phyloP scores from a whole-genome alignment of 2,329 filamentous ascomycete species.

The Penicillium sp. region DNA sequence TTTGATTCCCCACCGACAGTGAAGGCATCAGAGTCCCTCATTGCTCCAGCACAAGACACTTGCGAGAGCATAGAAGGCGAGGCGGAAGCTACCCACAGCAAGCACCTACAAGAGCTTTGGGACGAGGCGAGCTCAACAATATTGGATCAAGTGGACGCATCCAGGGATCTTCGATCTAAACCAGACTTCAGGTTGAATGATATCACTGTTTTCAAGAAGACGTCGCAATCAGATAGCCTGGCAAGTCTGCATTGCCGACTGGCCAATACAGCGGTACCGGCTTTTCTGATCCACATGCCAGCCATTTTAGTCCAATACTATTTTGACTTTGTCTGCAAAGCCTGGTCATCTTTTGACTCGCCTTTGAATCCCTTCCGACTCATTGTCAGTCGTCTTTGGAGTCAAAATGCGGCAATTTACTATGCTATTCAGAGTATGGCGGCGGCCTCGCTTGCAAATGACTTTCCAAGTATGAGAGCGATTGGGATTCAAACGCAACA shows the following conservation, averaged over 20 bases:
- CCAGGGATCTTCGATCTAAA: slow-evolving; percentile 6
- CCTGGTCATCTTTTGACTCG: slow-evolving; percentile 26
- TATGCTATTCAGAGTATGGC: slow-evolving; percentile 29
- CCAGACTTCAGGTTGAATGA: not conserved
- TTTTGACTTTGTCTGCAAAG: slow-evolving; percentile 24
- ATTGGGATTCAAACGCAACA: slow-evolving; percentile 25
- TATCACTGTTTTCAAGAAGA: not conserved
- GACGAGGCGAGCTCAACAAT: slow-evolving; percentile 12
- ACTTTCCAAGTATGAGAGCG: slow-evolving; percentile 22
- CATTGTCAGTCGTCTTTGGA: slow-evolving; percentile 24
- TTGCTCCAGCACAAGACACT: not conserved
- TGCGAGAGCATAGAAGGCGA: not conserved
- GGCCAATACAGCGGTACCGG: slow-evolving; percentile 17
- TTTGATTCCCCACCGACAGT: not conserved
- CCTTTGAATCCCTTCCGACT: slow-evolving; percentile 23
- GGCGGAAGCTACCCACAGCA: not conserved
- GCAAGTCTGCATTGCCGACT: slow-evolving; percentile 20
- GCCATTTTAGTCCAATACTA: slow-evolving; percentile 25
- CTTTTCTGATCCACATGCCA: slow-evolving; percentile 23
- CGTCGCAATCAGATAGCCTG: slow-evolving; percentile 13
- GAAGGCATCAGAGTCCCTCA: not conserved
- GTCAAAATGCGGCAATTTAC: slow-evolving; percentile 23
- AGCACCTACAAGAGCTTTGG: slow-evolving; percentile 11
- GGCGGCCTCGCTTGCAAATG: slow-evolving; percentile 24
- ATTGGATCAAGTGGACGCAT: slow-evolving; percentile 17